These are phyloP conservation scores for Saccharomyces uvarum DNA, from an alignment of 1,139 yeast species.

Conservation along the genomic window DNA sequence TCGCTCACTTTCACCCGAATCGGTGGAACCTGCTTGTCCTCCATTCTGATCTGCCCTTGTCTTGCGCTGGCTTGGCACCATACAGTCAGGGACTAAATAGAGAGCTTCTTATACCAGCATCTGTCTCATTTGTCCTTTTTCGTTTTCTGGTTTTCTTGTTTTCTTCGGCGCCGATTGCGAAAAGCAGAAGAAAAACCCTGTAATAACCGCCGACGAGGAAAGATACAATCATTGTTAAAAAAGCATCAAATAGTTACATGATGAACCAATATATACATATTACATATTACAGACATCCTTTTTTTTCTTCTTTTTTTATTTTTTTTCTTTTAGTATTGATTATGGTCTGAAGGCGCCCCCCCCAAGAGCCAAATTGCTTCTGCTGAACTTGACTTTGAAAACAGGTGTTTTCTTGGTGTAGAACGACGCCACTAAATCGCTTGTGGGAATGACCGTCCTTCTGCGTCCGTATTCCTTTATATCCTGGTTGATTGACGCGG, in stretches of 20 bases:
- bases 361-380: constrained; percentile 83
- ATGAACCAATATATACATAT: background rate
- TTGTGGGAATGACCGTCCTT: constrained; percentile 69
- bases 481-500: constrained; percentile 31
- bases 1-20: background rate
- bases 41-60: background rate
- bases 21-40: background rate
- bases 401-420: constrained; percentile 93
- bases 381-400: constrained; percentile 83
- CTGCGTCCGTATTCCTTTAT: constrained; percentile 39
- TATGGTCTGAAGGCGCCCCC: constrained; percentile 65
- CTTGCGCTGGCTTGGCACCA: too few species aligned
- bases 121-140: constrained; percentile 39
- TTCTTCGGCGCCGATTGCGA: background rate
- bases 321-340: background rate
- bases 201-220: background rate
- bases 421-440: constrained; percentile 89
- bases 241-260: background rate
- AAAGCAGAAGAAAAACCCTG: background rate
- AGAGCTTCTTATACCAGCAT: background rate
- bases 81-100: too few species aligned
- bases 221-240: background rate
- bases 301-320: background rate
- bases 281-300: background rate
- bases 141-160: background rate